These are phyloP conservation scores for Pseudogymnoascus sp. DNA, from an alignment of 2,329 filamentous ascomycete species.

Conservation along the genomic window DNA sequence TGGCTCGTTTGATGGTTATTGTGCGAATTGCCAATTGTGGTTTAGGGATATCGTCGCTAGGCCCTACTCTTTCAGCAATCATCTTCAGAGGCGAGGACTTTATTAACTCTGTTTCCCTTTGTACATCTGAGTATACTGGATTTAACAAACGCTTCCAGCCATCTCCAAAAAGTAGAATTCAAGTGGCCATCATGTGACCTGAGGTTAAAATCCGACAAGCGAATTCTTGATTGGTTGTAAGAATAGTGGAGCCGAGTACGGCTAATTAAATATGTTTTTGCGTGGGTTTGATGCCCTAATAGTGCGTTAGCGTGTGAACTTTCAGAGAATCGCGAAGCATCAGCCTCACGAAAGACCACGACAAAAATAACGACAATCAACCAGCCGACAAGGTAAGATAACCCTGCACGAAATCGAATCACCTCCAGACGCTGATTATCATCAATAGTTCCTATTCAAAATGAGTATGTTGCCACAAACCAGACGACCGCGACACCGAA, in stretches of 20 bases:
- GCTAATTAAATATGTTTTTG: constrained; percentile 8
- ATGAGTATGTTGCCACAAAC: constrained; percentile 26
- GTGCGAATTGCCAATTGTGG: no score
- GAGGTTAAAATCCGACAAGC: background rate
- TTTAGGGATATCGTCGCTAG: background rate
- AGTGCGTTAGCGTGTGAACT: constrained; percentile 11
- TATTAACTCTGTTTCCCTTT: background rate
- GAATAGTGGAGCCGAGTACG: background rate
- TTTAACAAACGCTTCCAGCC: background rate
- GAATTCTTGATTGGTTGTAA: background rate
- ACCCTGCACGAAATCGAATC: background rate
- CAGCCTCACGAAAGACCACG: constrained; percentile 12
- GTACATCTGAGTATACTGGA: background rate
- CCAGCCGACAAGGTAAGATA: constrained; percentile 19
- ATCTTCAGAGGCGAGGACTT: no score
- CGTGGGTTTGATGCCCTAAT: constrained; percentile 11
- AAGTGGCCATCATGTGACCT: background rate
- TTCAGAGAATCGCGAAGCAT: constrained; percentile 11
- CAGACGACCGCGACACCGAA: constrained; percentile 9
- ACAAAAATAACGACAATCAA: constrained; percentile 21
- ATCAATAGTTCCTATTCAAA: constrained; percentile 23
- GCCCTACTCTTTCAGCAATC: background rate
- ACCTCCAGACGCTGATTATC: constrained; percentile 13
- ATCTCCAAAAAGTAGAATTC: background rate
- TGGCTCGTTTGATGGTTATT: background rate